Evolutionary conservation across 2,329 filamentous ascomycete species (phyloP).

Genomic region (Microcyclosporella mali): DNA sequence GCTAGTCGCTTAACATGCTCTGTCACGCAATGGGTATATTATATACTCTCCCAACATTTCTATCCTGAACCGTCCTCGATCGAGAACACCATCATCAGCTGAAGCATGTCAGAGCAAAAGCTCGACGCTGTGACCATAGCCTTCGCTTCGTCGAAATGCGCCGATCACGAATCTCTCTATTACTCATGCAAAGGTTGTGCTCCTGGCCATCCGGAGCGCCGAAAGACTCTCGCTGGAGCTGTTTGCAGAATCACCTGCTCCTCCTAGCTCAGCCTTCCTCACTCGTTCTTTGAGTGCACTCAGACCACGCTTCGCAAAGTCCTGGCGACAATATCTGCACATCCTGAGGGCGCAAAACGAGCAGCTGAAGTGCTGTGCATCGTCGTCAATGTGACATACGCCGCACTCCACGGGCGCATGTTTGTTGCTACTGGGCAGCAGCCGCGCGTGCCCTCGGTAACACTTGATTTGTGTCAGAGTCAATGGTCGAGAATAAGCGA

Average conservation of each 20-base stretch:
- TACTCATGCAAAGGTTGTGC: constrained; percentile 2
- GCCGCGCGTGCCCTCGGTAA: constrained; percentile 23
- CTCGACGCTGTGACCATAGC: too few species aligned
- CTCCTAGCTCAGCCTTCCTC: constrained; percentile 6
- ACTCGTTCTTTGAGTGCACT: constrained; percentile 17
- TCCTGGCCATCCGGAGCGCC: constrained; percentile 1
- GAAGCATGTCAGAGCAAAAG: too few species aligned
- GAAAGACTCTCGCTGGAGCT: constrained; percentile 7
- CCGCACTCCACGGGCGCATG: constrained; percentile 31
- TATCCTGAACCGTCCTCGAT: too few species aligned
- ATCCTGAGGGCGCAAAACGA: constrained; percentile 27
- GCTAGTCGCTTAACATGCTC: too few species aligned
- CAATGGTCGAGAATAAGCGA: constrained; percentile 27
- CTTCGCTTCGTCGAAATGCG: too few species aligned
- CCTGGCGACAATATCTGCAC: constrained; percentile 23
- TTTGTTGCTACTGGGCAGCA: constrained; percentile 27
- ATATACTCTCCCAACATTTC: neutral
- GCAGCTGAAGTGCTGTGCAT: constrained; percentile 27
- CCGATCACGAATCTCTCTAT: too few species aligned
- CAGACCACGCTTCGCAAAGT: constrained; percentile 19
- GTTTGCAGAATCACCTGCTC: constrained; percentile 5
- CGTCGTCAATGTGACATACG: constrained; percentile 30
- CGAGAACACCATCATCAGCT: too few species aligned
- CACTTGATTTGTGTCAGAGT: constrained; percentile 27
- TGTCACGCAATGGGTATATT: too few species aligned